Base-by-base conservation (phyloP, 805 yeast genomes). In the Metschnikowia arizonensis region DNA sequence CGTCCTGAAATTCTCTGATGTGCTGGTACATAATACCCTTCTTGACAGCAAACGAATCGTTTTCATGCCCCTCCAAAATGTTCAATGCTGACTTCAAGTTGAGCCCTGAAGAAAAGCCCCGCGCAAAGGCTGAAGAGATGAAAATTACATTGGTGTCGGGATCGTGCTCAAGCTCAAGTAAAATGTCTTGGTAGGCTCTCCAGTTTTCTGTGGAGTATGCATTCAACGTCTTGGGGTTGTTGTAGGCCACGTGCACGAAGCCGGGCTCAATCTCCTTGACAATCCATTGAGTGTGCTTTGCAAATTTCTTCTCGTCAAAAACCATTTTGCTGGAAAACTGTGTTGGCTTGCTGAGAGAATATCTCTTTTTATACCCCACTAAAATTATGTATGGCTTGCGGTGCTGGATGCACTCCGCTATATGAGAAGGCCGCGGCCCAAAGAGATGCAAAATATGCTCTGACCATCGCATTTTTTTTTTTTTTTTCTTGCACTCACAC, bases 81-180 rank as follows among this genome's bases (percentile, higher is more conserved):
- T 39, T 44, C 41, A 46, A 30, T 1, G 50, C 55, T 5, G 58
- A 63, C 50, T 72, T 71, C 56, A 85, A 59, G 58, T 86, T 83
- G 50, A 85, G 69, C 0, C 95, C 95, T 3, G 87, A 70, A 23
- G 81, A 69, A 56, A 86, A 82, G 2, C 82, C 71, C 19, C 63
- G 63, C 7, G 84, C 84, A 1, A 59, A 66, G 0, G 83, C 81
- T 1, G 81, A 74, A 0, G 85, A 66, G 6, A 86, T 72, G 33
- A 72, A 52, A 25, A 83, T 76, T 7, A 73, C 78, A 19, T 77
- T 74, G 21, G 81, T 74, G 1, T 63, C 64, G 2, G 72, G 62
- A 38, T 71, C 74, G 3, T 50, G 41, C 38, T 76, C 79, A 19
- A 85, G 65, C 33, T 54, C 50, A 15, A 61, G 55, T 47, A 85